A percentile compares a stretch with the other conserved stretches of the same genome.
phyloP scores from a whole-genome alignment of 2,329 filamentous ascomycete genomes.

The Cercospora beticola region DNA sequence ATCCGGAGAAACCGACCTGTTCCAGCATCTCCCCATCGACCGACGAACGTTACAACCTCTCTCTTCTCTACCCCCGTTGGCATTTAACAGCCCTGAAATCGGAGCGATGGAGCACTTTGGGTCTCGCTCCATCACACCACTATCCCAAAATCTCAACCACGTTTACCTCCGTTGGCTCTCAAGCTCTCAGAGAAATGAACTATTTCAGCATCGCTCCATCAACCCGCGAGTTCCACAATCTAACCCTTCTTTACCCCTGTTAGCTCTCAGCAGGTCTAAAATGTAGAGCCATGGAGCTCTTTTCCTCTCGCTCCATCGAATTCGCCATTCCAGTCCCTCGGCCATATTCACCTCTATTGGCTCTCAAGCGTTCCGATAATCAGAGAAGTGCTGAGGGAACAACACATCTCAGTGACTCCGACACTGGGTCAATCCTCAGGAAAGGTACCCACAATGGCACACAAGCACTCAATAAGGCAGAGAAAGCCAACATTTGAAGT shows the following conservation, averaged over 20 bases:
- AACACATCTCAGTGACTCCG: not conserved
- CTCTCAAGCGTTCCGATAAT: accelerated
- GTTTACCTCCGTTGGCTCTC: not conserved
- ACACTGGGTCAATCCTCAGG: not conserved
- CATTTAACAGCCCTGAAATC: too few species aligned
- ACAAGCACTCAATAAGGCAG: not conserved
- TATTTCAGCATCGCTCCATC: not conserved
- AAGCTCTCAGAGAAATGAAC: not conserved
- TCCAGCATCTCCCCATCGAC: not conserved
- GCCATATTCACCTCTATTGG: not conserved
- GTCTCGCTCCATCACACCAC: not conserved
- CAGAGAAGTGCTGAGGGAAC: not conserved
- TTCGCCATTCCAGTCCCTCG: too few species aligned
- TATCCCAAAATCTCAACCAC: not conserved
- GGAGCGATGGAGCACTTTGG: not conserved
- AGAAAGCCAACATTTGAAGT: not conserved
- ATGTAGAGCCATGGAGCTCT: not conserved
- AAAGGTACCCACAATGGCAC: not conserved
- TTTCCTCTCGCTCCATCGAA: not conserved
- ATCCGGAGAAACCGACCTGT: too few species aligned
- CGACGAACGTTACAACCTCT: not conserved
- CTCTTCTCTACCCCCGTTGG: not conserved
- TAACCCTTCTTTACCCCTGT: not conserved
- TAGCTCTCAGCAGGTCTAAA: not conserved
- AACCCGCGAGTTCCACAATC: not conserved